phyloP scores from a whole-genome alignment of 805 yeast species.

The Blastobotrys terrestris region DNA sequence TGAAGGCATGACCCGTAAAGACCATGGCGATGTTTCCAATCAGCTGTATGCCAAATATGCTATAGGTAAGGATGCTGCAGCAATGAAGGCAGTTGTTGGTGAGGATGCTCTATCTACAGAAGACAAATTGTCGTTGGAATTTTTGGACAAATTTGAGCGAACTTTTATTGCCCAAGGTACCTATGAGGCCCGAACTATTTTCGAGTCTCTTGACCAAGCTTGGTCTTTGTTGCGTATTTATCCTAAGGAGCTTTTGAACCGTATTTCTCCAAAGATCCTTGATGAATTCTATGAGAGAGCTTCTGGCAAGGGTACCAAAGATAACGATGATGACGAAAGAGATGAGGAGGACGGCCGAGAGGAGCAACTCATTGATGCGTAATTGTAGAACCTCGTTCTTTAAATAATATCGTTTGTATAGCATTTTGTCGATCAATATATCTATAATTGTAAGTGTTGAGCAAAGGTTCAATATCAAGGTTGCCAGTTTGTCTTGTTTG shows the following conservation, averaged over 20 bases:
- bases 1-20: slow-evolving; percentile 99
- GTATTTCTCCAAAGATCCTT: slow-evolving; percentile 96
- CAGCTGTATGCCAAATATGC: slow-evolving; percentile 99
- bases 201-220: slow-evolving; percentile 95
- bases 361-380: slow-evolving; percentile 35
- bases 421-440: neutral
- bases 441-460: no score
- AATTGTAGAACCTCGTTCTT: slow-evolving; percentile 3
- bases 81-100: slow-evolving; percentile 99
- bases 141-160: slow-evolving; percentile 95
- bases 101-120: slow-evolving; percentile 98
- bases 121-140: slow-evolving; percentile 95
- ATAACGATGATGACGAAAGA: slow-evolving; percentile 40
- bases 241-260: slow-evolving; percentile 97
- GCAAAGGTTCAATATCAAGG: no score
- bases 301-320: slow-evolving; percentile 17
- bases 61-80: slow-evolving; percentile 99
- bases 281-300: slow-evolving; percentile 91
- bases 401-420: neutral
- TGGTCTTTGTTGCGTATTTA: slow-evolving; percentile 97
- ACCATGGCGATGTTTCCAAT: slow-evolving; percentile 98
- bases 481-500: no score
- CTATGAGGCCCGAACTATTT: slow-evolving; percentile 89
- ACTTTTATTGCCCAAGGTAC: slow-evolving; percentile 95
- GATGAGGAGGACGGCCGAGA: slow-evolving; percentile 33